phyloP scores from a whole-genome alignment of 495 filamentous ascomycete genomes.

The Entonaema liquescens region DNA sequence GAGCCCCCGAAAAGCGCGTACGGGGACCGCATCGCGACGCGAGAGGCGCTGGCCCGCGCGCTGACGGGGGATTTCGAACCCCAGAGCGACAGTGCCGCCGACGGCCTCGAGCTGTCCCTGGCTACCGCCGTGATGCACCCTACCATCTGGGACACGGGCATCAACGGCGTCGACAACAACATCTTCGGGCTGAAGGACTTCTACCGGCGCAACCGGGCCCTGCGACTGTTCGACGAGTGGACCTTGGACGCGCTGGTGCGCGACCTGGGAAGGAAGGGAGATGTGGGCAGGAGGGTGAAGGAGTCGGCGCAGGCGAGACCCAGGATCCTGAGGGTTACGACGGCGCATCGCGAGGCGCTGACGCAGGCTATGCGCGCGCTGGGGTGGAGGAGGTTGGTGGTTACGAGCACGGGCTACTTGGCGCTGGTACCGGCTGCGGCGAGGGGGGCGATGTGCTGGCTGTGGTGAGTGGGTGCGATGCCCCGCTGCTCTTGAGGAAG shows the following conservation, averaged over 20 bases:
- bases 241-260: background rate
- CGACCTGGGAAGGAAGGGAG: background rate
- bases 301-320: background rate
- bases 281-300: background rate
- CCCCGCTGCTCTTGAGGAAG: background rate
- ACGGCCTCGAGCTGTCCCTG: background rate
- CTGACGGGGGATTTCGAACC: background rate
- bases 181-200: slow-evolving; percentile 33
- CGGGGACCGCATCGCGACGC: slow-evolving; percentile 1
- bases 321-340: background rate
- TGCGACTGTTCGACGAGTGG: background rate
- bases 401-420: background rate
- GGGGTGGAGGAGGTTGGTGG: background rate
- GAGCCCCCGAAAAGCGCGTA: slow-evolving; percentile 20
- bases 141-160: slow-evolving; percentile 9
- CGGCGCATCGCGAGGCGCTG: background rate
- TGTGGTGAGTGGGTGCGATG: background rate
- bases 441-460: background rate
- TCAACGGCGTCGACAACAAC: slow-evolving; percentile 21
- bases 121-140: background rate
- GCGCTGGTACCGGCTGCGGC: background rate
- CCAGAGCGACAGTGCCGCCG: background rate
- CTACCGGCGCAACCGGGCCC: slow-evolving; percentile 17
- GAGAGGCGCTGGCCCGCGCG: background rate
- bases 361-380: background rate